Conservation (phyloP, 2,329 filamentous ascomycete genomes). For the Fusarium sp. region DNA sequence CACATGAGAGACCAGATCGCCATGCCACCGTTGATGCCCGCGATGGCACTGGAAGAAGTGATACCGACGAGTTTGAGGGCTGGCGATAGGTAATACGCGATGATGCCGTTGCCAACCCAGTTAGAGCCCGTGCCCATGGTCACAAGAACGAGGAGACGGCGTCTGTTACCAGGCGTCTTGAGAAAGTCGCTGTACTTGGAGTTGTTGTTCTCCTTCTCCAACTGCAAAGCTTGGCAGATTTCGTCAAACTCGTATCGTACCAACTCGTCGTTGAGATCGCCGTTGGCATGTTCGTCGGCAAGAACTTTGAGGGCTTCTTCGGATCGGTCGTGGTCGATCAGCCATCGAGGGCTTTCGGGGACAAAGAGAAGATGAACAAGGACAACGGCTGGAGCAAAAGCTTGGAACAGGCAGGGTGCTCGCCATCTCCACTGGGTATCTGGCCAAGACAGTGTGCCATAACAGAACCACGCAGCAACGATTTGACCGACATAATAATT, state of each 20-base stretch:
- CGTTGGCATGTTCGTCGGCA: constrained; percentile 69
- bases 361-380: constrained; percentile 49
- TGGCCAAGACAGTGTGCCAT: constrained; percentile 16
- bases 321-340: constrained; percentile 49
- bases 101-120: constrained; percentile 72
- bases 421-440: constrained; percentile 31
- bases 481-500: constrained; percentile 33
- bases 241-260: constrained; percentile 74
- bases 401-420: constrained; percentile 31
- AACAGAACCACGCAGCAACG: constrained; percentile 29
- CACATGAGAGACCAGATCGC: constrained; percentile 31
- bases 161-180: constrained; percentile 71
- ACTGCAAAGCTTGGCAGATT: constrained; percentile 69
- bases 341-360: constrained; percentile 54
- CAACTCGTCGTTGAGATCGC: constrained; percentile 65
- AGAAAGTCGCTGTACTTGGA: constrained; percentile 70
- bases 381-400: constrained; percentile 27
- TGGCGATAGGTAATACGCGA: constrained; percentile 71
- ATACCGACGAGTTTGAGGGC: constrained; percentile 52
- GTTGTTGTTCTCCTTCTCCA: constrained; percentile 63
- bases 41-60: constrained; percentile 4
- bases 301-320: constrained; percentile 65
- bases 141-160: constrained; percentile 68
- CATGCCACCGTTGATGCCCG: constrained; percentile 38
- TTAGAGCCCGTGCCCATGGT: constrained; percentile 74